Conservation (phyloP, 768 basidiomycete species). For the Psilocybe azurescens region DNA sequence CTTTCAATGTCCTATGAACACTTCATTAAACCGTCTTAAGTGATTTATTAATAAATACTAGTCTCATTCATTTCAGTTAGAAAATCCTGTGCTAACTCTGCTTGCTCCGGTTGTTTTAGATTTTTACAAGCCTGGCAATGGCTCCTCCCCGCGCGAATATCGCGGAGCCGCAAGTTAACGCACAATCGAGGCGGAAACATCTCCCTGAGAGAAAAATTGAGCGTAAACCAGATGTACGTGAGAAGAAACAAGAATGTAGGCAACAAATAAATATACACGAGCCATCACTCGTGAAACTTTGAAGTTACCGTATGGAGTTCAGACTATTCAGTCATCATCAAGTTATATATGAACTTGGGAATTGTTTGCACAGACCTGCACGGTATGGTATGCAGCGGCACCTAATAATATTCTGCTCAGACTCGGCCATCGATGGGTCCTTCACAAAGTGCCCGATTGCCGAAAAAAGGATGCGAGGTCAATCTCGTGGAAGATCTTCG, state of each 20-base stretch:
- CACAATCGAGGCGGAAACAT: not conserved
- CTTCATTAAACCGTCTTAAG: not conserved
- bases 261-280: not conserved
- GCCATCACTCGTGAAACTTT: not conserved
- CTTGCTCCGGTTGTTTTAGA: not conserved
- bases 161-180: slow-evolving; percentile 14
- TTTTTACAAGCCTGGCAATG: not conserved
- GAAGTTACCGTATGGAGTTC: slow-evolving; percentile 2
- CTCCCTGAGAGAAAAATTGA: slow-evolving; percentile 9
- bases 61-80: not conserved
- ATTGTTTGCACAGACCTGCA: not conserved
- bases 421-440: not conserved
- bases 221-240: slow-evolving; percentile 2
- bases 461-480: not conserved
- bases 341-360: slow-evolving; percentile 3
- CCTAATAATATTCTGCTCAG: not conserved
- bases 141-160: slow-evolving; percentile 11
- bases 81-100: not conserved
- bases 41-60: no score
- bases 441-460: not conserved
- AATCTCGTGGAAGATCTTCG: slow-evolving; percentile 1
- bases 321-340: not conserved
- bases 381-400: not conserved
- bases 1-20: not conserved
- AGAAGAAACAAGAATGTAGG: slow-evolving; percentile 1